Conservation (phyloP, 345 rosid species). For the Kandelia obovata region DNA sequence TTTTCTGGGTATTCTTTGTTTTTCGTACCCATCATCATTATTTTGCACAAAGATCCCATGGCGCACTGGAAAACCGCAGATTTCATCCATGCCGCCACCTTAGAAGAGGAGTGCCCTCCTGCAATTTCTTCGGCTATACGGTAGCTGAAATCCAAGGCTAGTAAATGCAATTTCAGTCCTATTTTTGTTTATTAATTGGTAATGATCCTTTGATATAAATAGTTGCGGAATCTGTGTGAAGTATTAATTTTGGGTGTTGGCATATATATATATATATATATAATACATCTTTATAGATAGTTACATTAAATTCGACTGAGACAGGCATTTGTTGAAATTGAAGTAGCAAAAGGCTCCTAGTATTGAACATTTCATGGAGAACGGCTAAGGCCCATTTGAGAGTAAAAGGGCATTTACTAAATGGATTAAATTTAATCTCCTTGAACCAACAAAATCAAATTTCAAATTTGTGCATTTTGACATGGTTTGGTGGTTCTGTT, state of each 20-base stretch:
- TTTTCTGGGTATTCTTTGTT: too few species aligned
- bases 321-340: background rate
- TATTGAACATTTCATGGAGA: background rate
- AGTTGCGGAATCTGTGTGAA: background rate
- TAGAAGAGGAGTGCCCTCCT: background rate
- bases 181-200: background rate
- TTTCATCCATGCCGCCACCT: background rate
- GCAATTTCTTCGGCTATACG: background rate
- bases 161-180: background rate
- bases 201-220: constrained; percentile 3
- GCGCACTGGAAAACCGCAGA: background rate
- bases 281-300: background rate
- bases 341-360: background rate
- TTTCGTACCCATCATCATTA: too few species aligned
- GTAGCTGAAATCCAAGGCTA: constrained; percentile 8
- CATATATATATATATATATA: background rate
- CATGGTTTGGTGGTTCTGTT: background rate
- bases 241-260: background rate
- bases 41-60: too few species aligned
- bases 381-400: background rate
- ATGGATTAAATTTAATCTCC: background rate
- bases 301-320: background rate
- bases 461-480: background rate
- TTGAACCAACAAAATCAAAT: background rate
- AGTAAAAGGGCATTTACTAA: background rate